Evolutionary conservation across 345 rosid genomes (phyloP).

Genomic region (Hibiscus tridactylites): DNA sequence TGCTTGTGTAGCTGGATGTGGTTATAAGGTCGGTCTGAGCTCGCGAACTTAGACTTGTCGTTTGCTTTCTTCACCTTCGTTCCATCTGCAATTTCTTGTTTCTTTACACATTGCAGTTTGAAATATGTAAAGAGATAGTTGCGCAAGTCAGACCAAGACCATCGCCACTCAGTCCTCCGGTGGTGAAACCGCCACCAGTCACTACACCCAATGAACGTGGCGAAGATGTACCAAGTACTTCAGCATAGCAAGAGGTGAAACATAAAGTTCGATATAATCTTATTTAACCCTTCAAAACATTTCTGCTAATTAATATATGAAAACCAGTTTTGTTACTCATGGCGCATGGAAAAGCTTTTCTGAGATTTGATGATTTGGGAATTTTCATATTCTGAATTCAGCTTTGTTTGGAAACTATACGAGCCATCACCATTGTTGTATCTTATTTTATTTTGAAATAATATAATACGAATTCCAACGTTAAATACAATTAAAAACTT

Average conservation of each 20-base stretch:
- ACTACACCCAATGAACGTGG: slow-evolving; percentile 26
- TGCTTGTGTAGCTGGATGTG: slow-evolving; percentile 90
- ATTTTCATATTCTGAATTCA: not conserved
- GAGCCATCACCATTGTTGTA: not conserved
- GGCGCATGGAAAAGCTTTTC: not conserved
- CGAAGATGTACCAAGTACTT: slow-evolving; percentile 63
- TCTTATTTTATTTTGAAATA: no score
- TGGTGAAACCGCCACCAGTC: slow-evolving; percentile 29
- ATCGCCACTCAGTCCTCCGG: slow-evolving; percentile 39
- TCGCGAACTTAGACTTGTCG: not conserved
- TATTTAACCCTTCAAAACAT: not conserved
- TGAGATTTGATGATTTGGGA: no score
- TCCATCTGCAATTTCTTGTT: slow-evolving; percentile 1
- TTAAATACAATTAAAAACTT: no score
- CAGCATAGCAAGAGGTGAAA: slow-evolving; percentile 40
- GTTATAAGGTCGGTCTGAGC: slow-evolving; percentile 57
- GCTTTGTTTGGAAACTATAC: not conserved
- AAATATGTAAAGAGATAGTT: slow-evolving; percentile 37
- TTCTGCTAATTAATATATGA: not conserved
- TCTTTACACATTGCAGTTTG: slow-evolving; percentile 47
- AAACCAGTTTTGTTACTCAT: not conserved
- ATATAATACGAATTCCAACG: no score
- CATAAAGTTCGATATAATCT: not conserved
- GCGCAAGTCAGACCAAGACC: slow-evolving; percentile 52
- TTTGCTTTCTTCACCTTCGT: not conserved